Evolutionary conservation across 495 filamentous ascomycete genomes (phyloP), one percentile per base, ranked within the genome.

Genomic region (Collariella sp.): DNA sequence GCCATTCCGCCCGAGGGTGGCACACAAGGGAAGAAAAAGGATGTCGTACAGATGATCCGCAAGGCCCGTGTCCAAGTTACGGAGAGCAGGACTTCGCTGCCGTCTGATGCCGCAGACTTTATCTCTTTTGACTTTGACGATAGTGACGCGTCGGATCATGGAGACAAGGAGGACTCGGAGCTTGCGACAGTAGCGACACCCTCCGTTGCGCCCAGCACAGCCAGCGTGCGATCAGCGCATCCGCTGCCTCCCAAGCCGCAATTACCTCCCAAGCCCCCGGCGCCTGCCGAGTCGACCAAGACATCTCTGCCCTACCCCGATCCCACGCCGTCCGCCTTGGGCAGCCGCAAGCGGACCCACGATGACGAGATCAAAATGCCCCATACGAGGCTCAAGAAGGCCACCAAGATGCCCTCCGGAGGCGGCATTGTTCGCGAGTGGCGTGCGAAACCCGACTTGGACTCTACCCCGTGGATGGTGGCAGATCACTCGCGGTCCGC

Each of bases 41-140:
- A 95, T 54, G 82, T 95, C 26, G 86, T 96, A 23, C 83, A 91
- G 58, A 64, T 93, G 48, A 95, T 96, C 58, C 82, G 89, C 58
- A 95, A 94, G 58, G 86, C 89, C 1, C 81, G 88, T 42, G 74
- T 88, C 48, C 65, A 77, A 66, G 58, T 61, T 31, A 49, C 73
- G 16, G 59, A 72, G 12, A 71, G 68, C 15, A 80, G 83, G 38
- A 70, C 80, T 7, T 79, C 83, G 18, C 72, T 76, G 12, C 73
- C 78, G 1, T 83, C 83, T 41, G 68, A 72, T 29, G 60, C 65
- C 5, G 80, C 83, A 46, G 90, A 96, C 58, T 95, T 93, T 63
- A 95, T 96, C 49, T 89, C 89, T 1, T 83, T 88, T 41, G 83
- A 83, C 57, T 72, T 83, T 22, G 79, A 78, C 19, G 78, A 81